Evolutionary conservation across 1,284 basidiomycete species (phyloP).

Genomic region (Thelephora terrestris): DNA sequence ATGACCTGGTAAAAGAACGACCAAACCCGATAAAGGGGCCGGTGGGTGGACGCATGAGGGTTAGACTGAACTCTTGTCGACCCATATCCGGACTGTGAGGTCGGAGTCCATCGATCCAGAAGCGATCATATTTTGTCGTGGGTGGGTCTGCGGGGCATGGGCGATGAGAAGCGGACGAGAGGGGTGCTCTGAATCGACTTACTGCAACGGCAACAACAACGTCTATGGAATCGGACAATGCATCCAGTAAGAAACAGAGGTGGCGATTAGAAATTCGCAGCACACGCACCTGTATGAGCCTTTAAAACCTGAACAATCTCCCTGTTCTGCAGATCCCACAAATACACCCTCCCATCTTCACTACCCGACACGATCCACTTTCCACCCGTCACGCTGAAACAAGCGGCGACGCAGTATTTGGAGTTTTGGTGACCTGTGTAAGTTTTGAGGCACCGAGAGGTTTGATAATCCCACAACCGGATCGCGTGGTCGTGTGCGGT

Average conservation of each 20-base stretch:
- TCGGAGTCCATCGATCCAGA: slow-evolving; percentile 78
- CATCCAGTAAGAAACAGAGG: not conserved
- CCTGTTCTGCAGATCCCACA: slow-evolving; percentile 89
- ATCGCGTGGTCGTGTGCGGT: slow-evolving; percentile 88
- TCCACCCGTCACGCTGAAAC: slow-evolving; percentile 74
- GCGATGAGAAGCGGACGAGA: not conserved
- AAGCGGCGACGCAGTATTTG: slow-evolving; percentile 71
- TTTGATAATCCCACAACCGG: slow-evolving; percentile 92
- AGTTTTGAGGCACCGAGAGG: slow-evolving; percentile 85
- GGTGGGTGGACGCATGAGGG: slow-evolving; percentile 5
- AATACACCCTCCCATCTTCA: slow-evolving; percentile 81
- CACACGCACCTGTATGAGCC: slow-evolving; percentile 56
- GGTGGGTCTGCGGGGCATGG: slow-evolving; percentile 51
- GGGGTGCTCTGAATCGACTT: slow-evolving; percentile 9
- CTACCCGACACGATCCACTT: slow-evolving; percentile 89
- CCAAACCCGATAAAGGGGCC: no score
- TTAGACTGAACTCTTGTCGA: slow-evolving; percentile 32
- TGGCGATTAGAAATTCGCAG: not conserved
- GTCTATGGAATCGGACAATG: slow-evolving; percentile 28
- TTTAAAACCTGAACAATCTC: slow-evolving; percentile 72
- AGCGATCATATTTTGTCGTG: slow-evolving; percentile 74
- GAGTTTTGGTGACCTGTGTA: slow-evolving; percentile 75
- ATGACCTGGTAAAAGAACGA: no score
- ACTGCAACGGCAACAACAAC: slow-evolving; percentile 71
- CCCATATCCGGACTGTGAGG: slow-evolving; percentile 71